Evolutionary conservation across 805 yeast species (phyloP).

Genomic region (Hanseniaspora mollemarum): DNA sequence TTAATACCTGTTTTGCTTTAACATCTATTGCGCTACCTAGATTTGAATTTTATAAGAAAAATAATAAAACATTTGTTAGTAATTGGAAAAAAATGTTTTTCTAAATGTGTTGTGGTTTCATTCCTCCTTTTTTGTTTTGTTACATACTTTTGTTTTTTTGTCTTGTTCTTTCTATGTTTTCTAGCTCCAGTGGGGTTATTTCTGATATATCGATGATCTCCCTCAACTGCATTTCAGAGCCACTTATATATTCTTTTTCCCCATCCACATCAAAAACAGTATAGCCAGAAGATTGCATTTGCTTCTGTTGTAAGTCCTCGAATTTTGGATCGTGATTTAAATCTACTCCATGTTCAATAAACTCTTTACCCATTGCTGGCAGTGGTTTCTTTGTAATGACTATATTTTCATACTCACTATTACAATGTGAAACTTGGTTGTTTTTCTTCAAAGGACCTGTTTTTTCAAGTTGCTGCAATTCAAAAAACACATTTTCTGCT

Average conservation of each 20-base stretch:
- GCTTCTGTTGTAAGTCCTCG: slow-evolving; percentile 42
- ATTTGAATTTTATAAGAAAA: not conserved
- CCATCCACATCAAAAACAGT: slow-evolving; percentile 8
- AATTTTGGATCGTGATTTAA: slow-evolving; percentile 39
- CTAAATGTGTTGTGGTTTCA: too few relatives aligned
- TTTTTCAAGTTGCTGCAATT: not conserved
- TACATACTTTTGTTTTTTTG: slow-evolving; percentile 14
- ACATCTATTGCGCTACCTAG: not conserved
- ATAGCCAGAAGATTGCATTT: not conserved
- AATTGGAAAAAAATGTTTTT: too few relatives aligned
- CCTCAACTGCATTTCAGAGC: not conserved
- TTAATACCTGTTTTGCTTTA: not conserved
- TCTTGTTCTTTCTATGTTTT: not conserved
- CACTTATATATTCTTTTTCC: not conserved
- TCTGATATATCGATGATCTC: not conserved
- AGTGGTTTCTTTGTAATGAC: slow-evolving; percentile 9
- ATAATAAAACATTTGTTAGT: not conserved
- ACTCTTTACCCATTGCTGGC: slow-evolving; percentile 2
- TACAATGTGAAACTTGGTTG: slow-evolving; percentile 2
- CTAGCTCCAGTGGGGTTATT: slow-evolving; percentile 1
- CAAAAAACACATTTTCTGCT: slow-evolving; percentile 18
- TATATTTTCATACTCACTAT: slow-evolving; percentile 11
- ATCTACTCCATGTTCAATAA: slow-evolving; percentile 10
- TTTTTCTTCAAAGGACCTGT: not conserved
- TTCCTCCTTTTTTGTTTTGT: not conserved